These are phyloP conservation scores for Mycocentrospora acerina DNA, from an alignment of 2,329 filamentous ascomycete genomes.

Conservation along the genomic window DNA sequence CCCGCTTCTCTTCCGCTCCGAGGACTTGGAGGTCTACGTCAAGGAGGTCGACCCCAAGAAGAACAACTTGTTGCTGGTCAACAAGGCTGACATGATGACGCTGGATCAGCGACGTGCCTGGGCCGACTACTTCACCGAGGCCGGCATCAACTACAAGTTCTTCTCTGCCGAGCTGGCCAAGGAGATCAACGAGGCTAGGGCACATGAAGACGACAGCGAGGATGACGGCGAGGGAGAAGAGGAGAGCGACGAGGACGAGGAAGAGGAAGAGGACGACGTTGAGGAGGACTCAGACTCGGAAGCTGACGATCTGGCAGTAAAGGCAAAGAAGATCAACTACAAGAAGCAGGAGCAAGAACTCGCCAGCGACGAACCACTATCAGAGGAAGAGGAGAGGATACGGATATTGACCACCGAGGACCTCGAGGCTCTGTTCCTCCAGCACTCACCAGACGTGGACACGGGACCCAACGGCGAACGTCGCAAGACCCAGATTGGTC, in stretches of 20 bases:
- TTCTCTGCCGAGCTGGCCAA: conserved; percentile 94
- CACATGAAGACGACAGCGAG: conserved; percentile 55
- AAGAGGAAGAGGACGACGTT: conserved; percentile 47
- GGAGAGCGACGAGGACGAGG: conserved; percentile 25
- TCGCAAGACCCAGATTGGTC: conserved; percentile 80
- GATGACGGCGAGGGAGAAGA: conserved; percentile 45
- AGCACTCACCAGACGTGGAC: conserved; percentile 65
- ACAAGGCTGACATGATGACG: conserved; percentile 99
- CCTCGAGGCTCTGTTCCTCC: conserved; percentile 82
- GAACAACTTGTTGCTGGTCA: conserved; percentile 88
- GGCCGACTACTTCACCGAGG: conserved; percentile 81
- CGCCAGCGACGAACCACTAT: conserved; percentile 41
- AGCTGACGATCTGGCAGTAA: conserved; percentile 50
- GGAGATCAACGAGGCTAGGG: conserved; percentile 76
- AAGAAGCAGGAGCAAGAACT: conserved; percentile 47
- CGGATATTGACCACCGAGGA: conserved; percentile 91
- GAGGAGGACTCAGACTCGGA: conserved; percentile 50
- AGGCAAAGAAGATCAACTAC: conserved; percentile 49
- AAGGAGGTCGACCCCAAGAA: conserved; percentile 88
- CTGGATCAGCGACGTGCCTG: conserved; percentile 76
- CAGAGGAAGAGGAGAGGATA: conserved; percentile 50
- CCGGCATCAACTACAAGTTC: conserved; percentile 87
- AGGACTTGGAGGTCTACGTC: conserved; percentile 91
- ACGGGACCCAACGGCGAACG: conserved; percentile 51
- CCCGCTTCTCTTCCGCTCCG: conserved; percentile 88